phyloP scores from a whole-genome alignment of 2,329 filamentous ascomycete species.

The Geosmithia morbida region DNA sequence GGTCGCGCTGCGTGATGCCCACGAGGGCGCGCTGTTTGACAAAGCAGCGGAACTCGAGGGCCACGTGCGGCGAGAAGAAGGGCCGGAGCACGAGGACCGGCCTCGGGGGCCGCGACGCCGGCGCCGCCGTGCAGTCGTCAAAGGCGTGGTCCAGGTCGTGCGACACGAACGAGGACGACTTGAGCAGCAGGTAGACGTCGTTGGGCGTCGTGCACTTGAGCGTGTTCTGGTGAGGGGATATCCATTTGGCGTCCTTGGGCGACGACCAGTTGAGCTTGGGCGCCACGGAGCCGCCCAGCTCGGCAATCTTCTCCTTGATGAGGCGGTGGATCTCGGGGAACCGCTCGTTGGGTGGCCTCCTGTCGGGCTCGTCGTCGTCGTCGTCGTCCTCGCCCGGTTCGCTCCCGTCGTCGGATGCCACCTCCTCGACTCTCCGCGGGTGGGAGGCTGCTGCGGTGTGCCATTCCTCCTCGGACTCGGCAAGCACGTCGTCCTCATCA shows the following conservation, averaged over 20 bases:
- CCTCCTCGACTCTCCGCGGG: constrained; percentile 14
- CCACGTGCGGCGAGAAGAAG: constrained; percentile 77
- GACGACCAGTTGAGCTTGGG: constrained; percentile 97
- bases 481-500: constrained; percentile 40
- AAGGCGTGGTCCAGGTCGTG: constrained; percentile 92
- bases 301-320: constrained; percentile 63
- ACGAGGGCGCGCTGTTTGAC: constrained; percentile 71
- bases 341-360: constrained; percentile 34
- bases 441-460: constrained; percentile 16
- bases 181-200: constrained; percentile 86
- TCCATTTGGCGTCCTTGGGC: constrained; percentile 92
- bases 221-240: constrained; percentile 69
- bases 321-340: constrained; percentile 61
- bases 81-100: constrained; percentile 79
- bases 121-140: constrained; percentile 43
- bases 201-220: constrained; percentile 81
- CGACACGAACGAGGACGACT: constrained; percentile 87
- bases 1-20: constrained; percentile 75
- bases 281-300: constrained; percentile 72
- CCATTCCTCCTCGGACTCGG: constrained; percentile 41
- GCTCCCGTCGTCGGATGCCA: constrained; percentile 29
- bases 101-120: constrained; percentile 34
- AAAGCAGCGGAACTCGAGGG: constrained; percentile 91
- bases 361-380: constrained; percentile 26
- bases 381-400: constrained; percentile 16